These are phyloP conservation scores for Barnettozyma siamensis DNA, from an alignment of 805 yeast species.

Conservation along the genomic window DNA sequence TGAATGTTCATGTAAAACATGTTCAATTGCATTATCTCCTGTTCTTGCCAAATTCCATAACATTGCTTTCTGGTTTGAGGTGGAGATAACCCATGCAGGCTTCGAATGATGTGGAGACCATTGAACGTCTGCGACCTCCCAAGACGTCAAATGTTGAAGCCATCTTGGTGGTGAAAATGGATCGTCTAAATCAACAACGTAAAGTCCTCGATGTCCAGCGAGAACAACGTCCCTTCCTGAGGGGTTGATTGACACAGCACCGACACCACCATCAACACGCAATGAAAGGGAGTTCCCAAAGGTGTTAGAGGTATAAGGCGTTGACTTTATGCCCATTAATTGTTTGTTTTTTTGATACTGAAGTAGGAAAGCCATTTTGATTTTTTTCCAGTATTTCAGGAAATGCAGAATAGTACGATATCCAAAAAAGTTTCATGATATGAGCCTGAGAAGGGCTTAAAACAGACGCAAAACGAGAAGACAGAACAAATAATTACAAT, in stretches of 20 bases:
- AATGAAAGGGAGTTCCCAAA: slow-evolving; percentile 79
- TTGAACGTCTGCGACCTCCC: slow-evolving; percentile 99
- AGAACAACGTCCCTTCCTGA: slow-evolving; percentile 89
- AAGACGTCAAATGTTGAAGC: slow-evolving; percentile 85
- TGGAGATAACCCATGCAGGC: slow-evolving; percentile 88
- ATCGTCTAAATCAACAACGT: slow-evolving; percentile 88
- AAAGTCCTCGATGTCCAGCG: slow-evolving; percentile 78
- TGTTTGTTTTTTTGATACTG: not conserved
- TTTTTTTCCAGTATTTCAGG: no score
- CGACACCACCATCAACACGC: slow-evolving; percentile 86
- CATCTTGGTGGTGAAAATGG: slow-evolving; percentile 94
- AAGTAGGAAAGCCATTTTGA: not conserved
- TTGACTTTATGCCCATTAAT: slow-evolving; percentile 2
- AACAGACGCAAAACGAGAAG: no score
- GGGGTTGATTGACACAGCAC: slow-evolving; percentile 86
- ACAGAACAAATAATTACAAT: no score
- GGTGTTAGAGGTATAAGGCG: slow-evolving; percentile 46
- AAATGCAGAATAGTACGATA: no score
- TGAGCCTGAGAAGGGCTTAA: no score
- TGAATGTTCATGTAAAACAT: slow-evolving; percentile 82
- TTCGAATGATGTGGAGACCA: slow-evolving; percentile 91
- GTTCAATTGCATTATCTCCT: slow-evolving; percentile 72
- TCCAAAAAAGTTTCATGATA: no score
- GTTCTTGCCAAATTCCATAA: slow-evolving; percentile 82
- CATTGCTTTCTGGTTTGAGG: slow-evolving; percentile 92